A percentile compares a stretch with the other conserved stretches of the same genome.
These are phyloP conservation scores for Drechslerella dactyloides DNA, from an alignment of 2,329 filamentous ascomycete genomes.

Conservation along the genomic window DNA sequence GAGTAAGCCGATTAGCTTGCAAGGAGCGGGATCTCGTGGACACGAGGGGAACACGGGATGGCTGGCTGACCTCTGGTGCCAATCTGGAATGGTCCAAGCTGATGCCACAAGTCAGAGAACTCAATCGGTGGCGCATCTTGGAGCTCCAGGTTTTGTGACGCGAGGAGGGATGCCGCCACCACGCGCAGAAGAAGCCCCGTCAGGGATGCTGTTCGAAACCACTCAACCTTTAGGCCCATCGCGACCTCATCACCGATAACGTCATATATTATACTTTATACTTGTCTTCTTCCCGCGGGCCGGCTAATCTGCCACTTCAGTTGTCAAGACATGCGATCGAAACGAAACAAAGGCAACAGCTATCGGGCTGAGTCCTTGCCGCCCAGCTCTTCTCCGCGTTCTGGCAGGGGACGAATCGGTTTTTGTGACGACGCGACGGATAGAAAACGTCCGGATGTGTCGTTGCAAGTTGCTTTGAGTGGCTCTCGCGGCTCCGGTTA, in stretches of 20 bases:
- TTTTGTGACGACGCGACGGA: conserved; percentile 2
- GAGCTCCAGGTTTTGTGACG: conserved; percentile 21
- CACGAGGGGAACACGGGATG: too few relatives aligned
- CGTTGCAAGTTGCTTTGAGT: not conserved
- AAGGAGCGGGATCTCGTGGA: not conserved
- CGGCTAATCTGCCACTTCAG: too few relatives aligned
- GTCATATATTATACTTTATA: not conserved
- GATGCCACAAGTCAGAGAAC: conserved; percentile 59
- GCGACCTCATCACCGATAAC: conserved; percentile 1
- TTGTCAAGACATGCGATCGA: not conserved
- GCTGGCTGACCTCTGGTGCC: conserved; percentile 65
- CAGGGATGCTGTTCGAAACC: not conserved
- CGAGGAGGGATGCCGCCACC: conserved; percentile 14
- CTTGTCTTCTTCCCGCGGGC: not conserved
- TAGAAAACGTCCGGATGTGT: not conserved
- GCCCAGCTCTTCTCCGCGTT: too few relatives aligned
- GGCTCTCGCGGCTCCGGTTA: not conserved
- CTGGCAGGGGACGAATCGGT: not conserved
- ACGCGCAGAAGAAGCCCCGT: conserved; percentile 11
- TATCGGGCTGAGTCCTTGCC: too few relatives aligned
- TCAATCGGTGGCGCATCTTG: conserved; percentile 27
- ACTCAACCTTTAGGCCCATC: not conserved
- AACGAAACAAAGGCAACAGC: not conserved
- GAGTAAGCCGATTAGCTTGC: conserved; percentile 16
- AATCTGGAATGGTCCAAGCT: conserved; percentile 66